These are phyloP conservation scores for Sonneratia caseolaris DNA, from an alignment of 345 rosid species.

Conservation along the genomic window DNA sequence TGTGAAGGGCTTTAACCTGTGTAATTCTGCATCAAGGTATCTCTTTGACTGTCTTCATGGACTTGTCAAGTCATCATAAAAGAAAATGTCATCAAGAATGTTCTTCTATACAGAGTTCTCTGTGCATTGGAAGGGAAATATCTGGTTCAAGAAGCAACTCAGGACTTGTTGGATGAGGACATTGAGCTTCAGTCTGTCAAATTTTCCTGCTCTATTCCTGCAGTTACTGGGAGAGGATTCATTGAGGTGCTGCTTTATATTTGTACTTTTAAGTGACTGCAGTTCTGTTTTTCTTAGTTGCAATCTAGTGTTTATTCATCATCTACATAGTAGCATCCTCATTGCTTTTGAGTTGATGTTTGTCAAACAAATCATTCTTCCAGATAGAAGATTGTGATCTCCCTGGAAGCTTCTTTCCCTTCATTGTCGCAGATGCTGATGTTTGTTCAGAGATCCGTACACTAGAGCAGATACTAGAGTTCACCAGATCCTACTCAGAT, in stretches of 20 bases:
- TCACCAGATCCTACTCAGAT: constrained; percentile 37
- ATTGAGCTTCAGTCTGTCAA: constrained; percentile 50
- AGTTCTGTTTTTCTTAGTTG: background rate
- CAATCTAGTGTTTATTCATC: no score
- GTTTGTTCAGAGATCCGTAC: constrained; percentile 79
- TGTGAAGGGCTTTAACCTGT: constrained; percentile 71
- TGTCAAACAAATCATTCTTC: constrained; percentile 13
- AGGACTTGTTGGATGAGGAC: constrained; percentile 35
- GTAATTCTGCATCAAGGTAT: constrained; percentile 65
- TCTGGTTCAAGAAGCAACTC: constrained; percentile 47
- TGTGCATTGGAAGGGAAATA: constrained; percentile 91
- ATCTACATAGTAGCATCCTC: no score
- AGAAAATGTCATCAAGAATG: background rate
- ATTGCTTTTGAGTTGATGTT: background rate
- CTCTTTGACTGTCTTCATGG: constrained; percentile 7
- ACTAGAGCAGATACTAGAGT: constrained; percentile 66
- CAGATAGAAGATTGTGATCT: constrained; percentile 90
- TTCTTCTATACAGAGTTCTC: constrained; percentile 47
- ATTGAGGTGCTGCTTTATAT: constrained; percentile 56
- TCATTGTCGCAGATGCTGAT: constrained; percentile 77
- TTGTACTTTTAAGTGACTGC: background rate
- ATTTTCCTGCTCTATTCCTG: constrained; percentile 63
- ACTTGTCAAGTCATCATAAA: background rate
- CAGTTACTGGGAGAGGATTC: constrained; percentile 70
- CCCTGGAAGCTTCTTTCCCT: constrained; percentile 89